Evolutionary conservation across 768 basidiomycete genomes (phyloP).

Genomic region (Chiua virens): DNA sequence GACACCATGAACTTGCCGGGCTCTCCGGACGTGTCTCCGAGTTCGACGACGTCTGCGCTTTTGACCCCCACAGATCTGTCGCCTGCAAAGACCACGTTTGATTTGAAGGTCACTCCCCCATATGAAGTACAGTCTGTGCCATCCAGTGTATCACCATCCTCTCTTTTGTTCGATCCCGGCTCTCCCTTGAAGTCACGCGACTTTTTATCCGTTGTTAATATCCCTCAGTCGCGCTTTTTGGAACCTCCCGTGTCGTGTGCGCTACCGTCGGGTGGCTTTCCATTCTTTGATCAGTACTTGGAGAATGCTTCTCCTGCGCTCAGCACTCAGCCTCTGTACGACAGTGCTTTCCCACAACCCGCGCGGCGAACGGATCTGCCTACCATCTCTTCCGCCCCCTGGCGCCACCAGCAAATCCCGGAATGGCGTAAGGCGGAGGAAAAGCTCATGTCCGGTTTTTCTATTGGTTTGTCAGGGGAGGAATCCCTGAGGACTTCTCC

Average conservation of each 20-base stretch:
- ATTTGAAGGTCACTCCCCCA: slow-evolving; percentile 52
- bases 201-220: slow-evolving; percentile 26
- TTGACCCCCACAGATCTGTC: slow-evolving; percentile 76
- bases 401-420: slow-evolving; percentile 29
- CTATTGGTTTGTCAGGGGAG: slow-evolving; percentile 25
- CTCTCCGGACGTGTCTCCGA: slow-evolving; percentile 72
- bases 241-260: slow-evolving; percentile 14
- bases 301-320: slow-evolving; percentile 43
- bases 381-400: slow-evolving; percentile 10
- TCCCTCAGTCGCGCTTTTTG: slow-evolving; percentile 26
- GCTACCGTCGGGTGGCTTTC: slow-evolving; percentile 31
- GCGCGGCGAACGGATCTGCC: slow-evolving; percentile 18
- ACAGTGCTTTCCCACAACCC: slow-evolving; percentile 31
- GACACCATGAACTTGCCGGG: slow-evolving; percentile 41
- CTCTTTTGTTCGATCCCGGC: slow-evolving; percentile 47
- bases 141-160: slow-evolving; percentile 34
- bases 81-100: slow-evolving; percentile 57
- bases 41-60: slow-evolving; percentile 67
- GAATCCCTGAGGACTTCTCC: slow-evolving; percentile 31
- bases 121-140: slow-evolving; percentile 43
- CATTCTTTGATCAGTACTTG: slow-evolving; percentile 55
- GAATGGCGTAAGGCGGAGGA: slow-evolving; percentile 49
- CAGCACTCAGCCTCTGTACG: slow-evolving; percentile 35
- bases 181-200: slow-evolving; percentile 35
- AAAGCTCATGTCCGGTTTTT: slow-evolving; percentile 20